These are phyloP conservation scores for Corallochytrium limacisporum DNA, from an alignment of 78 protist genomes.

Conservation along the genomic window DNA sequence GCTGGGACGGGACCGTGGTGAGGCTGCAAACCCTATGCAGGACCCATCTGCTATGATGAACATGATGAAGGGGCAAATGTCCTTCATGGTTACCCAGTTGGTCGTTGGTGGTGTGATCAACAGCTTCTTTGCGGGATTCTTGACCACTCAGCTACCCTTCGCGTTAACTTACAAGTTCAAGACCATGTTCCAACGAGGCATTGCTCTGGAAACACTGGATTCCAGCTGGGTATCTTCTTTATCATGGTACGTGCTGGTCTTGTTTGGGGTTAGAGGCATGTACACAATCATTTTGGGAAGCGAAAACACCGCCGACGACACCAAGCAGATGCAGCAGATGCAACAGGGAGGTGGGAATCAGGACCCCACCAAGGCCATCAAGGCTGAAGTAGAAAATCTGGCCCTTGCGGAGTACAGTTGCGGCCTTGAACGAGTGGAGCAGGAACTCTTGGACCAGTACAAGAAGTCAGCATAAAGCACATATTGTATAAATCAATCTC, in stretches of 20 bases:
- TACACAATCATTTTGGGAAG: not conserved
- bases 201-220: not conserved
- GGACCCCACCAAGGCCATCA: too few relatives aligned
- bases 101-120: not conserved
- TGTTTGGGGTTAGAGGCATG: not conserved
- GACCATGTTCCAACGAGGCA: not conserved
- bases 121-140: not conserved
- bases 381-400: too few relatives aligned
- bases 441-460: too few relatives aligned
- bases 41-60: not conserved
- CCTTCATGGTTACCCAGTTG: not conserved
- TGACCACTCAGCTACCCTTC: conserved; percentile 5
- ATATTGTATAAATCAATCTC: too few relatives aligned
- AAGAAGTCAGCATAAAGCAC: too few relatives aligned
- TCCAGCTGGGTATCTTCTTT: not conserved
- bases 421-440: too few relatives aligned
- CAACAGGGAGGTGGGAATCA: too few relatives aligned
- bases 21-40: not conserved
- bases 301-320: too few relatives aligned
- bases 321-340: too few relatives aligned
- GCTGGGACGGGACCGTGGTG: too few relatives aligned
- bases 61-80: not conserved
- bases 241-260: conserved; percentile 3
- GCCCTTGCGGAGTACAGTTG: too few relatives aligned
- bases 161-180: not conserved